A percentile compares a stretch with the other conserved stretches of the same genome.
These are phyloP conservation scores for Calonectria pseudoturangicola DNA, from an alignment of 2,329 filamentous ascomycete genomes.

Conservation along the genomic window DNA sequence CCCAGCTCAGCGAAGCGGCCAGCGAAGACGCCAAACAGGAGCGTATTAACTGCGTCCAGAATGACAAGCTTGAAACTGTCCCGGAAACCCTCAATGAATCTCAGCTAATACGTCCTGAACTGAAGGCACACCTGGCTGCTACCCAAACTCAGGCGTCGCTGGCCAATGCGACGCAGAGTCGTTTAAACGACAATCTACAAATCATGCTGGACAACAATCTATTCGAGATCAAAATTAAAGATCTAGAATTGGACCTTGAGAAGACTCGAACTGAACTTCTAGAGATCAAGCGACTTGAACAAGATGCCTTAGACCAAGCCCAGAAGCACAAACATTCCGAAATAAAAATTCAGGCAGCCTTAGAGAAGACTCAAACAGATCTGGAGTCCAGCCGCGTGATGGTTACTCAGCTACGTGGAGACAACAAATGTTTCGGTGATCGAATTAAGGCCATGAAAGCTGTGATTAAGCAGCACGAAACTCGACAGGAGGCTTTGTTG, in stretches of 20 bases:
- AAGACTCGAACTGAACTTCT: not conserved
- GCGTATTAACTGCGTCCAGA: too few relatives aligned
- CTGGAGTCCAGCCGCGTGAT: not conserved
- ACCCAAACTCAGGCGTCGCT: not conserved
- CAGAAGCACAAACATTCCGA: not conserved
- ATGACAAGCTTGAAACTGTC: not conserved
- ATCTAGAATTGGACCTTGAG: not conserved
- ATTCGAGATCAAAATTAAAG: not conserved
- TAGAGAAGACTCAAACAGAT: not conserved
- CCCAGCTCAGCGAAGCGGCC: not conserved
- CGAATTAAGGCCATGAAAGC: not conserved
- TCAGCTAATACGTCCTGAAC: not conserved
- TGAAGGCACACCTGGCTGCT: not conserved
- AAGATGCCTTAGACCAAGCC: not conserved
- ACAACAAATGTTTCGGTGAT: not conserved
- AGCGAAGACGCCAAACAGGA: too few relatives aligned
- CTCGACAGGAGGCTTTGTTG: not conserved
- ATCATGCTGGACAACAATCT: not conserved
- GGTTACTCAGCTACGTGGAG: not conserved
- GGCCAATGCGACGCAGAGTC: not conserved
- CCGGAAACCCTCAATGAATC: not conserved
- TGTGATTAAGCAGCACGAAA: not conserved
- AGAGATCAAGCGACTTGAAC: not conserved
- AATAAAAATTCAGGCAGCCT: not conserved
- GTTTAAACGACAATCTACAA: not conserved